These are phyloP conservation scores for Torulaspora gathmanii DNA, from an alignment of 805 yeast species.

Conservation along the genomic window DNA sequence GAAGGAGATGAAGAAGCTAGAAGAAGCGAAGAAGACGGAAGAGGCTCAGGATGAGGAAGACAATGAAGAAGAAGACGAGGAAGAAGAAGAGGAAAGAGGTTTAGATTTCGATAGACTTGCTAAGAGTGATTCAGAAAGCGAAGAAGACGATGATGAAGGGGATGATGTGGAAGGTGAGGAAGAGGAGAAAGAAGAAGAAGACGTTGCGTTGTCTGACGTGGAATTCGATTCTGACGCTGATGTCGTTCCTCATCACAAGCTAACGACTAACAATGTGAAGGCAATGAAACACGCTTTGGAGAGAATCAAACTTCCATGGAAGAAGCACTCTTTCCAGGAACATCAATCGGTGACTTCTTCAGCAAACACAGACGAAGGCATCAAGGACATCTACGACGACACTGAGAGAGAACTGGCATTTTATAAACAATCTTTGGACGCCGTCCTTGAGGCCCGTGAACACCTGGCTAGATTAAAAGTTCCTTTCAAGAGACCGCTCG, in stretches of 20 bases:
- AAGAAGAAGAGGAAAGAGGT: constrained; percentile 42
- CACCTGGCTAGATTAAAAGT: constrained; percentile 64
- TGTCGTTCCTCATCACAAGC: constrained; percentile 83
- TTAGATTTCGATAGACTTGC: constrained; percentile 53
- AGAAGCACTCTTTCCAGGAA: constrained; percentile 70
- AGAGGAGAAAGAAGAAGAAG: constrained; percentile 69
- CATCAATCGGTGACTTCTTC: constrained; percentile 69
- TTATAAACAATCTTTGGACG: constrained; percentile 87
- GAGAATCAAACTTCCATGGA: constrained; percentile 56
- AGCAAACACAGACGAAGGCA: constrained; percentile 55
- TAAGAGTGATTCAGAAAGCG: constrained; percentile 48
- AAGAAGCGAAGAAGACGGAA: constrained; percentile 27
- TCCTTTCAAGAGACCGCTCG: constrained; percentile 89
- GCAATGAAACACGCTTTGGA: constrained; percentile 70
- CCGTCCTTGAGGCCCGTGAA: constrained; percentile 68
- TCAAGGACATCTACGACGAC: constrained; percentile 89
- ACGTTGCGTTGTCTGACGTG: constrained; percentile 82
- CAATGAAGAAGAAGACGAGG: constrained; percentile 44
- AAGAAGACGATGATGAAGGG: constrained; percentile 39
- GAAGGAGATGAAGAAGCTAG: constrained; percentile 39
- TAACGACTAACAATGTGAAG: constrained; percentile 81
- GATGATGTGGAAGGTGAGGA: constrained; percentile 51
- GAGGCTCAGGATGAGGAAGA: constrained; percentile 44
- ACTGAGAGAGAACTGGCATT: constrained; percentile 93
- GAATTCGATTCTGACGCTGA: constrained; percentile 94